A percentile compares a stretch with the other conserved stretches of the same genome.
phyloP scores from a whole-genome alignment of 768 basidiomycete species.

The Auriscalpium microsporum region DNA sequence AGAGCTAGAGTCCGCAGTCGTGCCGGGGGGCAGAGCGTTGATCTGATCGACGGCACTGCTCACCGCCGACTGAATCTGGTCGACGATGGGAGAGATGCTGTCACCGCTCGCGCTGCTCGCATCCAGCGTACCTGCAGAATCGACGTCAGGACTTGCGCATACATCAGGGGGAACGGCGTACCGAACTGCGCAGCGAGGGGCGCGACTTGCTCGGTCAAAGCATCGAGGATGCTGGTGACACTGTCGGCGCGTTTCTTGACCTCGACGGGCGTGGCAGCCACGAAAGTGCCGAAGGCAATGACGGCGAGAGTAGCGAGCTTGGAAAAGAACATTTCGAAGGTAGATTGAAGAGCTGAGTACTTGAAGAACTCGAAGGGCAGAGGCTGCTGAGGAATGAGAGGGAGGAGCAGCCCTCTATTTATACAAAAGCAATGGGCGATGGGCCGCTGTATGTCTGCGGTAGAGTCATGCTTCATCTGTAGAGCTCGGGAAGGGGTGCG shows the following conservation, averaged over 20 bases:
- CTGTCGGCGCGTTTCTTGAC: background rate
- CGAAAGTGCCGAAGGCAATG: slow-evolving; percentile 2
- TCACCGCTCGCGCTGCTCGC: background rate
- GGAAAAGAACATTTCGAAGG: background rate
- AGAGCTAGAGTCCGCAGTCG: background rate
- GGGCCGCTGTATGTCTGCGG: too few species aligned
- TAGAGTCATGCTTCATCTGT: too few species aligned
- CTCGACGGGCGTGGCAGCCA: background rate
- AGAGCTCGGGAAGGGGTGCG: too few species aligned
- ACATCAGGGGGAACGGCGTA: background rate
- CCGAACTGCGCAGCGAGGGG: background rate
- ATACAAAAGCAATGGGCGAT: too few species aligned
- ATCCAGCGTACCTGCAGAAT: background rate
- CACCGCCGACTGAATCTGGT: background rate
- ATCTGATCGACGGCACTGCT: background rate
- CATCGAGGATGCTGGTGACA: background rate
- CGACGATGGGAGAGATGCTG: background rate
- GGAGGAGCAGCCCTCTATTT: too few species aligned
- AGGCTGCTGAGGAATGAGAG: background rate
- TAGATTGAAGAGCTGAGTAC: background rate
- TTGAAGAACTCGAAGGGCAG: background rate
- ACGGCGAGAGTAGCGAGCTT: slow-evolving; percentile 4
- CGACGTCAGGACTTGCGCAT: background rate
- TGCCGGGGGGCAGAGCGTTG: background rate
- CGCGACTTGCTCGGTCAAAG: background rate